Evolutionary conservation across 352 stramenopile genomes (phyloP).

Genomic region (Globisporangium takayamanum): DNA sequence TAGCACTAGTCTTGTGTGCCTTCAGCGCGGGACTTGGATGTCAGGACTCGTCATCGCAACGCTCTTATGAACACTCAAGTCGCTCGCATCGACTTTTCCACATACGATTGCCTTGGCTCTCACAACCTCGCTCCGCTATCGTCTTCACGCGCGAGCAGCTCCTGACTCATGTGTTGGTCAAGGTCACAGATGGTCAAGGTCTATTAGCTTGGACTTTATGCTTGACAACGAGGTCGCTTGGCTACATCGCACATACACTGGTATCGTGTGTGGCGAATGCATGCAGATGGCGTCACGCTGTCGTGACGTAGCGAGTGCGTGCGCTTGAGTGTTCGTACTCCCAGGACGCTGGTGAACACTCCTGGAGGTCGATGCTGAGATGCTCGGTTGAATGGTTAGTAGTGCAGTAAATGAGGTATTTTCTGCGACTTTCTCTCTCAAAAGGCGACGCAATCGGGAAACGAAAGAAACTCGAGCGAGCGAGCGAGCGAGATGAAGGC

Average conservation of each 20-base stretch:
- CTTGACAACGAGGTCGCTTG: not conserved
- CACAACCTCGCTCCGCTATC: too few relatives aligned
- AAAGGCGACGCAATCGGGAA: not conserved
- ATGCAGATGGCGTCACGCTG: too few relatives aligned
- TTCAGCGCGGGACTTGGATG: too few relatives aligned
- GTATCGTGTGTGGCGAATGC: too few relatives aligned
- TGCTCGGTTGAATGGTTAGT: not conserved
- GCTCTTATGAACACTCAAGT: not conserved
- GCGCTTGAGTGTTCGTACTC: too few relatives aligned
- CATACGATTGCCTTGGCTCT: too few relatives aligned
- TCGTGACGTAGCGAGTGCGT: not conserved
- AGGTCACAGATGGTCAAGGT: not conserved
- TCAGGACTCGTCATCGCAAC: not conserved
- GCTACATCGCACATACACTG: too few relatives aligned
- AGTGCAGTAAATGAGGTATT: not conserved
- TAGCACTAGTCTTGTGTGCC: too few relatives aligned
- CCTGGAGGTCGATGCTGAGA: too few relatives aligned
- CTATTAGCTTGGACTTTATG: not conserved
- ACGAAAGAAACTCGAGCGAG: constrained; percentile 4
- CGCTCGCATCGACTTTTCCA: too few relatives aligned
- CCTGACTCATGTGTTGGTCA: not conserved
- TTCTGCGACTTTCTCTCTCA: not conserved
- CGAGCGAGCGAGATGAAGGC: constrained; percentile 16
- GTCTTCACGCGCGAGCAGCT: not conserved
- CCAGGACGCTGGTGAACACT: too few relatives aligned